Conservation (phyloP, 2,329 filamentous ascomycete genomes). For the Colletotrichum melonis region DNA sequence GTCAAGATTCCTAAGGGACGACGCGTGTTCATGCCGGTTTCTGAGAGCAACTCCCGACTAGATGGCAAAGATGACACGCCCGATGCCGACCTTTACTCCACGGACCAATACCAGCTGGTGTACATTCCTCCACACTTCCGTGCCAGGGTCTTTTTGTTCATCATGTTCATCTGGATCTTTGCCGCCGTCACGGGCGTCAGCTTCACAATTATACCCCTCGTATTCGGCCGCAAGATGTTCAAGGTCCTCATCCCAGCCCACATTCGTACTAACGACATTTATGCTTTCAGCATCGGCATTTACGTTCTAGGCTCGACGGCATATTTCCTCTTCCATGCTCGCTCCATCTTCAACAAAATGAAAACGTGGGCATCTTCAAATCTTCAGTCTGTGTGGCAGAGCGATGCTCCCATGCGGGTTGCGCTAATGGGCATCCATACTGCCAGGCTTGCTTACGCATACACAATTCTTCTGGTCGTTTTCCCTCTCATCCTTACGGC, state of each 20-base stretch:
- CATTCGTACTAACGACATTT: conserved; percentile 90
- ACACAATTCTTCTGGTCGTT: conserved; percentile 78
- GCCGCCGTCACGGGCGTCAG: conserved; percentile 88
- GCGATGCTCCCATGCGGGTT: conserved; percentile 45
- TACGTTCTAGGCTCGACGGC: conserved; percentile 79
- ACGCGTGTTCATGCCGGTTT: conserved; percentile 82
- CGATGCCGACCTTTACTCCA: conserved; percentile 63
- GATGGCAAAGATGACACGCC: conserved; percentile 71
- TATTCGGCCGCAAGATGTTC: conserved; percentile 86
- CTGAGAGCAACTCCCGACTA: conserved; percentile 72
- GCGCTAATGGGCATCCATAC: conserved; percentile 45
- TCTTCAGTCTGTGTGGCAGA: conserved; percentile 42
- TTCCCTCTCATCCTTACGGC: conserved; percentile 85
- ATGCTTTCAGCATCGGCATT: conserved; percentile 92
- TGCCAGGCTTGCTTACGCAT: conserved; percentile 76
- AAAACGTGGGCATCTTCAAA: conserved; percentile 44
- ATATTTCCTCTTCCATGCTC: conserved; percentile 70
- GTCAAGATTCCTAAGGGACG: conserved; percentile 91
- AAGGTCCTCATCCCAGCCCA: conserved; percentile 76
- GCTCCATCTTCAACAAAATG: conserved; percentile 48
- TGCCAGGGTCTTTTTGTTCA: conserved; percentile 83
- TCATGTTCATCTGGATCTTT: conserved; percentile 92
- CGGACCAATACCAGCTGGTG: conserved; percentile 74
- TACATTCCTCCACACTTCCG: conserved; percentile 90
- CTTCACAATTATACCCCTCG: conserved; percentile 85